Evolutionary conservation across 169 alveolate genomes (phyloP).

Genomic region (Cyclospora cayetanensis): DNA sequence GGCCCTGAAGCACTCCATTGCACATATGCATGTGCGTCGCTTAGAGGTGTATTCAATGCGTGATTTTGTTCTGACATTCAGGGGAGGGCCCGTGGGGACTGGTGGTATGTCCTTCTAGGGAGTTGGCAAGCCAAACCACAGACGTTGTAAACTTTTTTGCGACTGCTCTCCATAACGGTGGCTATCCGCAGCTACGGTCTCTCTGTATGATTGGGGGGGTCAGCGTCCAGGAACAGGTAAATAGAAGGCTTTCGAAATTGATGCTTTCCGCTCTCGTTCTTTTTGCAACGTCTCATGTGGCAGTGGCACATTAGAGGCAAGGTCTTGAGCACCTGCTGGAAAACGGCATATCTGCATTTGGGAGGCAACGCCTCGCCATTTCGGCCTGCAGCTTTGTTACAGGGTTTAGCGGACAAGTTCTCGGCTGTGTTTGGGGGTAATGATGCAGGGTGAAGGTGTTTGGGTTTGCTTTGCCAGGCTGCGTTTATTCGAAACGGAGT

Average conservation of each 20-base stretch:
- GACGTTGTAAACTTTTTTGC: conserved; percentile 84
- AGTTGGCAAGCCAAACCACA: conserved; percentile 93
- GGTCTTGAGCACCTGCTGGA: background rate
- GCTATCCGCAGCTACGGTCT: conserved; percentile 80
- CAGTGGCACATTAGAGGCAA: background rate
- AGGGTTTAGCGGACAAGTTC: background rate
- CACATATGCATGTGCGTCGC: too few species aligned
- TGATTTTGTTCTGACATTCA: conserved; percentile 65
- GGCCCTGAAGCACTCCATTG: too few species aligned
- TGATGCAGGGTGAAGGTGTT: background rate
- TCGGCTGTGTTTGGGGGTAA: background rate
- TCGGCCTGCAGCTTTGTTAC: background rate
- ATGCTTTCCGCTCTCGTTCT: background rate
- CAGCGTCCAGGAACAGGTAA: conserved; percentile 80
- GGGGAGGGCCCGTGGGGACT: conserved; percentile 95
- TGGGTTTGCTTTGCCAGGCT: conserved; percentile 32
- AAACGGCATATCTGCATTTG: background rate
- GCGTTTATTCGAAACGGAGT: conserved; percentile 85
- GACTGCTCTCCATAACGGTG: conserved; percentile 76
- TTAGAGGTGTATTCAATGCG: too few species aligned
- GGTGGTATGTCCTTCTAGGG: conserved; percentile 94
- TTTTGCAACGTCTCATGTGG: background rate
- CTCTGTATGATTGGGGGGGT: conserved; percentile 88
- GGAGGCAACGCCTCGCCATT: background rate
- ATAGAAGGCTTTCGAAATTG: background rate